phyloP scores from a whole-genome alignment of 2,329 filamentous ascomycete genomes.

The Penicillium brevicompactum region DNA sequence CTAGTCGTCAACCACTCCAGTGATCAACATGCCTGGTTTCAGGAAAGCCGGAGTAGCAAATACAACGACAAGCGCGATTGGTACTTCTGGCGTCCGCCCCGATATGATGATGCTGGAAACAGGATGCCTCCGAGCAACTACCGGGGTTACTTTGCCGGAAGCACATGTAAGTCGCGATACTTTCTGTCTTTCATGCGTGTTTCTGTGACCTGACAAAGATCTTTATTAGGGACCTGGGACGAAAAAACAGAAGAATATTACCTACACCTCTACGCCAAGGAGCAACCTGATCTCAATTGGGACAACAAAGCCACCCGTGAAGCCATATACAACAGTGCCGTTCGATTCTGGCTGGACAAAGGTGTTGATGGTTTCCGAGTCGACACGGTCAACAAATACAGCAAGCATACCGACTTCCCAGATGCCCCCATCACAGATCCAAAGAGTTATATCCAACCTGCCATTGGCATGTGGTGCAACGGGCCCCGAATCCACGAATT shows the following conservation, averaged over 20 bases:
- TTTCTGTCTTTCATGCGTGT: neutral
- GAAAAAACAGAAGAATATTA: constrained; percentile 70
- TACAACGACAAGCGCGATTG: constrained; percentile 65
- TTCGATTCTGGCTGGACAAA: constrained; percentile 73
- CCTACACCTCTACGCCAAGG: constrained; percentile 69
- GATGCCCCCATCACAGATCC: constrained; percentile 60
- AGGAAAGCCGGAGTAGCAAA: constrained; percentile 60
- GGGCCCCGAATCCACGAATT: constrained; percentile 71
- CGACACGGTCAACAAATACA: constrained; percentile 69
- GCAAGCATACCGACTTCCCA: constrained; percentile 48
- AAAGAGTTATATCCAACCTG: constrained; percentile 53
- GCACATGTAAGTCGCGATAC: constrained; percentile 49
- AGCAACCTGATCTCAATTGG: constrained; percentile 80
- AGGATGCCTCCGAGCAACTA: constrained; percentile 72
- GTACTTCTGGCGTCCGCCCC: constrained; percentile 58
- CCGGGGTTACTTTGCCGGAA: constrained; percentile 62
- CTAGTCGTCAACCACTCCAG: constrained; percentile 74
- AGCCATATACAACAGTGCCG: constrained; percentile 67
- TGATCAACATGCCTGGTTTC: constrained; percentile 69
- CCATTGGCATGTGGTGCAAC: constrained; percentile 63
- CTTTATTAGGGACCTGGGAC: constrained; percentile 59
- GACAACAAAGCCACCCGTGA: constrained; percentile 64
- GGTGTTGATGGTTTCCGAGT: constrained; percentile 72
- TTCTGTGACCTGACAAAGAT: neutral
- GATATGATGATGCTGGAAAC: constrained; percentile 55